Percentiles rank a stretch among this genome's conserved stretches.
Evolutionary conservation across 257 asterid species (phyloP).

Genomic region (Ligustrum vulgare): DNA sequence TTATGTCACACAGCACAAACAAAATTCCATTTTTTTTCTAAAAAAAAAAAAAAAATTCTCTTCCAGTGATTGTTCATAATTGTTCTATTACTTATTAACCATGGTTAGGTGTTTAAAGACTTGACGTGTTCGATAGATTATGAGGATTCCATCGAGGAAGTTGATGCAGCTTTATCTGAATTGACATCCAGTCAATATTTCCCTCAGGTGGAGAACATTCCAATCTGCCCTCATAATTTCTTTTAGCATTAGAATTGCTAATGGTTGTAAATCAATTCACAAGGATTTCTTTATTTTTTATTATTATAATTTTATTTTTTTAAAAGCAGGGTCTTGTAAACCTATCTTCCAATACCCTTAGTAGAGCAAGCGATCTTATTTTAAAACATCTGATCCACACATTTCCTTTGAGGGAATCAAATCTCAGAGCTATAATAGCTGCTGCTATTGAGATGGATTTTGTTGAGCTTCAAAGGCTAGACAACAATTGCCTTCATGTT

Average conservation of each 20-base stretch:
- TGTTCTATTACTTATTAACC: background rate
- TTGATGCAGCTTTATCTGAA: constrained; percentile 57
- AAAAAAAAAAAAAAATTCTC: too few relatives aligned
- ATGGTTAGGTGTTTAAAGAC: constrained; percentile 46
- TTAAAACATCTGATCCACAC: constrained; percentile 51
- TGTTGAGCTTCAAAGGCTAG: constrained; percentile 34
- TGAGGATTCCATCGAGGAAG: constrained; percentile 51
- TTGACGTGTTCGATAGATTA: constrained; percentile 47
- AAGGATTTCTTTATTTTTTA: background rate
- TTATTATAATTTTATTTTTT: constrained; percentile 19
- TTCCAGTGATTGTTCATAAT: background rate
- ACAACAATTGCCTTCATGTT: constrained; percentile 30
- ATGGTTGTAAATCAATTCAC: background rate
- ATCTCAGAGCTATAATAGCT: constrained; percentile 50
- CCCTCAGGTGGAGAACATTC: constrained; percentile 54
- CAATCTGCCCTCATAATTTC: background rate
- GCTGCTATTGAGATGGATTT: constrained; percentile 66
- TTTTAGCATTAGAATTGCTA: constrained; percentile 5
- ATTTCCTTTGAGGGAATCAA: constrained; percentile 63
- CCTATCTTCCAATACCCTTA: constrained; percentile 48
- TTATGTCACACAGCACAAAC: background rate
- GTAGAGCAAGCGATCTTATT: constrained; percentile 46
- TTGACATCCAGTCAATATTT: constrained; percentile 43
- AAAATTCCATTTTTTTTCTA: too few relatives aligned
- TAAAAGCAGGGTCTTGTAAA: constrained; percentile 55